Conservation (phyloP, 1,284 basidiomycete species). For the Fomitopsis schrenkii region DNA sequence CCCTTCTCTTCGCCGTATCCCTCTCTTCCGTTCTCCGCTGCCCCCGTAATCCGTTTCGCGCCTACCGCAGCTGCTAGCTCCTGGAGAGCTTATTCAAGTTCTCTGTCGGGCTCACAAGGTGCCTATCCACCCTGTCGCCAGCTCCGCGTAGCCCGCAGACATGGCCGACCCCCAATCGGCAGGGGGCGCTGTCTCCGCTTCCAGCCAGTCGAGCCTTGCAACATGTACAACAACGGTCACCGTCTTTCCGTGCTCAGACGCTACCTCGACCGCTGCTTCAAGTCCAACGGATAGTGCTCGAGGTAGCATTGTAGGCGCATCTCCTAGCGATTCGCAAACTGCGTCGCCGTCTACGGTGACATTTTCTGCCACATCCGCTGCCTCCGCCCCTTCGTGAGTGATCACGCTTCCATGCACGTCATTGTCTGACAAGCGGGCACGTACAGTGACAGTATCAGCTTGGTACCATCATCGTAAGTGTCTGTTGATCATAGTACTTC, state of each 20-base stretch:
- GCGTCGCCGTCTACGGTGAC: not conserved
- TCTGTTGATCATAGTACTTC: not conserved
- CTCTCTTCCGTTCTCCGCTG: not conserved
- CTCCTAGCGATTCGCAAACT: not conserved
- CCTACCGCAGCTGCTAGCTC: conserved; percentile 1
- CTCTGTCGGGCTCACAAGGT: not conserved
- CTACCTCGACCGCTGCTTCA: not conserved
- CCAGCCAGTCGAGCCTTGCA: not conserved
- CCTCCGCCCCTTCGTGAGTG: not conserved
- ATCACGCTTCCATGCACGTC: not conserved
- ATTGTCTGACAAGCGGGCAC: not conserved
- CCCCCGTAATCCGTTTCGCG: not conserved
- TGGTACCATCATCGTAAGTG: not conserved
- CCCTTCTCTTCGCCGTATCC: not conserved
- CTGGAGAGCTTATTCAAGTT: conserved; percentile 4
- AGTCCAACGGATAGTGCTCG: not conserved
- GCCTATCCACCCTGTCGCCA: not conserved
- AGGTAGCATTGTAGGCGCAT: not conserved
- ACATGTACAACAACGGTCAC: not conserved
- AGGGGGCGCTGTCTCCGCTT: not conserved
- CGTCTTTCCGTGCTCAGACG: not conserved
- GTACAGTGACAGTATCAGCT: not conserved
- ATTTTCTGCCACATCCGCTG: not conserved
- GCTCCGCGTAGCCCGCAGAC: not conserved
- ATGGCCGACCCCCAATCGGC: conserved; percentile 2